phyloP scores from a whole-genome alignment of 306 rosid genomes.

The Castanopsis chinensis region DNA sequence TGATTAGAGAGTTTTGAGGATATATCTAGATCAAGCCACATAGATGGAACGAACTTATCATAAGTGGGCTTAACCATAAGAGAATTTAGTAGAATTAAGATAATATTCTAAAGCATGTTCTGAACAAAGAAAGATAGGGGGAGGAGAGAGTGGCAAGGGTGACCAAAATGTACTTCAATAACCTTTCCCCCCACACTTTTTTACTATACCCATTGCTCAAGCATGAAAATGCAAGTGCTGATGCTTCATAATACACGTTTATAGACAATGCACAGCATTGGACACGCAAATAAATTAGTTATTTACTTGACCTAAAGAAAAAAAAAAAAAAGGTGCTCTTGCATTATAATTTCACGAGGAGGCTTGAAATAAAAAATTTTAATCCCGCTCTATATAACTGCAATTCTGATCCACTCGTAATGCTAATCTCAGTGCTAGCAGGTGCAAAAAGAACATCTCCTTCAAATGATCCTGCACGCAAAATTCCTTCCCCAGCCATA shows the following conservation, averaged over 20 bases:
- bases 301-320: not conserved
- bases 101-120: too few species aligned
- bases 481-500: slow-evolving; percentile 54
- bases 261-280: not conserved
- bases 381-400: slow-evolving; percentile 70
- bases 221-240: not conserved
- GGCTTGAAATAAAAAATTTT: slow-evolving; percentile 46
- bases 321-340: not conserved
- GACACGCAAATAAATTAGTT: not conserved
- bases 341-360: not conserved
- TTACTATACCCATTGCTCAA: not conserved
- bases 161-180: too few species aligned
- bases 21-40: too few species aligned
- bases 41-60: too few species aligned
- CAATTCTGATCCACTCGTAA: slow-evolving; percentile 55
- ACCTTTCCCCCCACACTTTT: not conserved
- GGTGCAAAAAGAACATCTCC: slow-evolving; percentile 85
- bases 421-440: slow-evolving; percentile 51
- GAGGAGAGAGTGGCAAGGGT: too few species aligned
- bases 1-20: too few species aligned
- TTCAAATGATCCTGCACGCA: slow-evolving; percentile 41
- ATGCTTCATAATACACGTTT: not conserved
- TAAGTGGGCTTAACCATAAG: too few species aligned
- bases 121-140: too few species aligned
- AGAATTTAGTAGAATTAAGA: too few species aligned